Conservation (phyloP, 768 basidiomycete species). For the Boletus tylopilopsis region DNA sequence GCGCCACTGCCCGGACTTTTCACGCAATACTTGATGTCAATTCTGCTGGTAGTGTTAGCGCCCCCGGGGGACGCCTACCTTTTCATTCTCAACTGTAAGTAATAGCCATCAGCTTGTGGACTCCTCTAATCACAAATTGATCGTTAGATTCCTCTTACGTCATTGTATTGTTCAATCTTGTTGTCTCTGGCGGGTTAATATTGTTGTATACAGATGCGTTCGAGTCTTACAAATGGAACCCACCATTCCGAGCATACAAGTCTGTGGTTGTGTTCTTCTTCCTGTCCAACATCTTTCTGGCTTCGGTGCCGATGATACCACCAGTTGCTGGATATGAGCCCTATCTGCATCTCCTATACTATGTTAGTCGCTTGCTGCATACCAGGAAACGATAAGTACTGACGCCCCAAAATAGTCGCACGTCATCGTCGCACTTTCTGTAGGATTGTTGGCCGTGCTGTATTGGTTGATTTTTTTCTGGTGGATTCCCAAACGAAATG, state of each 20-base stretch:
- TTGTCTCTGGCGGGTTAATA: slow-evolving; percentile 59
- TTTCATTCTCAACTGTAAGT: slow-evolving; percentile 63
- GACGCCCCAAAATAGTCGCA: slow-evolving; percentile 39
- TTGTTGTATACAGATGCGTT: slow-evolving; percentile 51
- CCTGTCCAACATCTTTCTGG: slow-evolving; percentile 61
- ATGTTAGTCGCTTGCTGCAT: slow-evolving; percentile 40
- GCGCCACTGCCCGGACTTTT: slow-evolving; percentile 64
- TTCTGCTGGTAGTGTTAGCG: slow-evolving; percentile 47
- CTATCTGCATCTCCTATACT: slow-evolving; percentile 64
- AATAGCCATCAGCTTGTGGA: background rate
- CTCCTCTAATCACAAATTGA: background rate
- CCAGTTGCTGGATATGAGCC: slow-evolving; percentile 47
- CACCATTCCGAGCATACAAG: slow-evolving; percentile 59
- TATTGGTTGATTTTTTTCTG: slow-evolving; percentile 57
- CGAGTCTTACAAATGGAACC: slow-evolving; percentile 50
- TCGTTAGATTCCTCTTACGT: slow-evolving; percentile 55
- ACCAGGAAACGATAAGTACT: background rate
- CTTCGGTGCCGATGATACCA: slow-evolving; percentile 60
- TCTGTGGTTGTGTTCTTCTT: slow-evolving; percentile 51
- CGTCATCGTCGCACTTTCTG: slow-evolving; percentile 40
- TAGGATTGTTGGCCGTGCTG: slow-evolving; percentile 45
- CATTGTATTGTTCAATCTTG: slow-evolving; percentile 50
- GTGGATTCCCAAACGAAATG: slow-evolving; percentile 45
- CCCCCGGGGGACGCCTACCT: slow-evolving; percentile 75
- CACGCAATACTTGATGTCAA: slow-evolving; percentile 58